These are phyloP conservation scores for Phytopythium helicoides DNA, from an alignment of 352 stramenopile genomes.

Conservation along the genomic window DNA sequence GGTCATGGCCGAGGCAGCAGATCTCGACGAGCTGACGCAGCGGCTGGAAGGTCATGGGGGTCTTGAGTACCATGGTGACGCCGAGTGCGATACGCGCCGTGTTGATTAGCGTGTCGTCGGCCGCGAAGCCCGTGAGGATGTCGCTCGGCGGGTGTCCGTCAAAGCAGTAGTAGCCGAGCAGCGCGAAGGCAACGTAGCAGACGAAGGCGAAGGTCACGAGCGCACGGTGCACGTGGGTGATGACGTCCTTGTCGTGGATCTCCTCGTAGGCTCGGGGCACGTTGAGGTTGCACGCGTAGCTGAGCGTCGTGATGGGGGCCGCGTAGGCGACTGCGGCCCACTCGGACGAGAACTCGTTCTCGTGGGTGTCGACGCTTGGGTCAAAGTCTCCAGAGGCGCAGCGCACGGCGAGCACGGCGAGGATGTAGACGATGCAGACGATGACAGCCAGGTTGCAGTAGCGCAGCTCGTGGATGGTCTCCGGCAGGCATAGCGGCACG, in stretches of 20 bases:
- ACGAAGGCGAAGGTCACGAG: conserved; percentile 50
- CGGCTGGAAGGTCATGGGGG: conserved; percentile 84
- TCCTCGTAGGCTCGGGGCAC: conserved; percentile 79
- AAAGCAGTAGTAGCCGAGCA: conserved; percentile 80
- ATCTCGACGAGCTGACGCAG: conserved; percentile 76
- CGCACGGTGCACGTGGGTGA: conserved; percentile 63
- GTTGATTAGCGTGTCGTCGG: conserved; percentile 75
- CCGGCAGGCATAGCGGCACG: conserved; percentile 76
- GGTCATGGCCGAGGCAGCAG: conserved; percentile 64
- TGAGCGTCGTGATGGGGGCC: conserved; percentile 77
- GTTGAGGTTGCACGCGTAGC: conserved; percentile 81
- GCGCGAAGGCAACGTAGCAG: conserved; percentile 62
- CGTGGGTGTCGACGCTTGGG: conserved; percentile 33
- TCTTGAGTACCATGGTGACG: conserved; percentile 78
- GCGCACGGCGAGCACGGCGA: conserved; percentile 56
- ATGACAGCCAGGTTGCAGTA: conserved; percentile 81
- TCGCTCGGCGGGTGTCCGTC: conserved; percentile 79
- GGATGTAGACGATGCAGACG: conserved; percentile 78
- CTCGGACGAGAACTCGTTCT: conserved; percentile 59
- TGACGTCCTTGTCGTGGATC: conserved; percentile 66
- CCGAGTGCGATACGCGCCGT: conserved; percentile 72
- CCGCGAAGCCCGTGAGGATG: conserved; percentile 75
- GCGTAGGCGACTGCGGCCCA: conserved; percentile 63
- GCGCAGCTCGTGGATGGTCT: conserved; percentile 82
- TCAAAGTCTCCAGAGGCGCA: conserved; percentile 40